Evolutionary conservation across 257 asterid genomes (phyloP), one percentile per base, ranked within the genome.

Genomic region (Linderniella brevidens): DNA sequence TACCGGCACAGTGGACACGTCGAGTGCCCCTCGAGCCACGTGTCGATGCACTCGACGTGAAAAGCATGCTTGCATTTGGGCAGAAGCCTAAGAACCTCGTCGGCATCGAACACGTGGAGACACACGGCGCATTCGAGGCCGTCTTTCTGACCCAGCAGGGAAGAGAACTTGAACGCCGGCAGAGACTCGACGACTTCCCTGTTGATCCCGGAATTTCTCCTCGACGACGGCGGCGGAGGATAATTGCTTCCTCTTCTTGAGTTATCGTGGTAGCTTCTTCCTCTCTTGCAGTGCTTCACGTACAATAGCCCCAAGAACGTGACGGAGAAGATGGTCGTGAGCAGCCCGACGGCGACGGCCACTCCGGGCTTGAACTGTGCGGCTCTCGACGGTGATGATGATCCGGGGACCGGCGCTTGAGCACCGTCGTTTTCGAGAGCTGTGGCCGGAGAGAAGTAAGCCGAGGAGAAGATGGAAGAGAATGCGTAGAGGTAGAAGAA

Each of bases 1-100:
- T 69, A 64, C 9, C 94, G 80, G 54, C 96, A 85, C 0, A 85
- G 78, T 17, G 96, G 93, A 50, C 96, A 85, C 0, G 95, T 78
- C 41, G 93, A 75, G 52, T 85, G 92, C 46, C 64, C 68, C 10
- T 80, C 84, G 3, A 85, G 84, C 95, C 95, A 85, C 20, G 78
- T 75, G 50, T 85, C 93, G 7, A 81, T 76, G 42, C 93, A 85
- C 35, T 74, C 95, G 0, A 78, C 80, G 65, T 85, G 96, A 41
- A 85, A 85, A 0, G 86, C 92, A 59, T 85, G 54, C 19, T 50
- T 50, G 37, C 54, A 50, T 50, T 50, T 50, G 19, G 54, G 54
- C 20, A 50, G 54, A 10, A 50, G 17, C 18, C 54, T 2, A 6
- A 50, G 41, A 10, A 50, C 8, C 19, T 50, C 54, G 17, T 50